Conservation (phyloP, 192 early-diverging fungal species). For the Thamnidium elegans region DNA sequence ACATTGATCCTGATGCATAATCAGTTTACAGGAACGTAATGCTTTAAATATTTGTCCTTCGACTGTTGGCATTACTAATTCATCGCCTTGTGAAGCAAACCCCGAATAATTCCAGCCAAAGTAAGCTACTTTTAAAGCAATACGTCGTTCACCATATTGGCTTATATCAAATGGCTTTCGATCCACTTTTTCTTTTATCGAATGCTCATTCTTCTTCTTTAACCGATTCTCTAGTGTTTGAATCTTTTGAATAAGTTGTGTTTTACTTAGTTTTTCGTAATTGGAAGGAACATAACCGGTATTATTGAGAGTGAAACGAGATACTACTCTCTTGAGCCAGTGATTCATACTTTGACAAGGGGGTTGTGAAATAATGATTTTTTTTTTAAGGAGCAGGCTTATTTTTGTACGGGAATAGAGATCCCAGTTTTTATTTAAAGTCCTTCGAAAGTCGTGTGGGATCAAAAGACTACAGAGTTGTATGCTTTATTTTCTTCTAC, state of each 20-base stretch:
- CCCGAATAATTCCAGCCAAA: constrained; percentile 90
- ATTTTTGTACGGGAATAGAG: neutral
- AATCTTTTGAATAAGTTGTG: too few species aligned
- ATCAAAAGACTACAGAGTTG: too few species aligned
- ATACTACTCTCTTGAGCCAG: too few species aligned
- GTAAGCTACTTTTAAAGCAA: constrained; percentile 91
- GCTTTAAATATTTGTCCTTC: constrained; percentile 88
- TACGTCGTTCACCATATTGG: constrained; percentile 67
- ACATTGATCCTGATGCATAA: constrained; percentile 61
- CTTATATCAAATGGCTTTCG: constrained; percentile 65
- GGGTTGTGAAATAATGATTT: neutral
- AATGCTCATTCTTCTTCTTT: too few species aligned
- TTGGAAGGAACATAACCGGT: neutral
- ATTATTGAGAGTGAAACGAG: neutral
- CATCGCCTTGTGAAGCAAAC: constrained; percentile 69
- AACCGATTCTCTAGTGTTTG: too few species aligned
- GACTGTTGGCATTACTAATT: constrained; percentile 61
- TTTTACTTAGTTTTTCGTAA: too few species aligned
- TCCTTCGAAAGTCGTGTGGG: too few species aligned
- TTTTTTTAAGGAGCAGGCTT: constrained; percentile 1
- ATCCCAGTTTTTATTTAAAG: too few species aligned
- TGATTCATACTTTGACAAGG: too few species aligned
- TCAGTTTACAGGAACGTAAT: constrained; percentile 70
- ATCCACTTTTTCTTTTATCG: too few species aligned
- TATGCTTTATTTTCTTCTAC: too few species aligned